Conservation (phyloP, 805 yeast genomes). For the Clavispora carvajalis region DNA sequence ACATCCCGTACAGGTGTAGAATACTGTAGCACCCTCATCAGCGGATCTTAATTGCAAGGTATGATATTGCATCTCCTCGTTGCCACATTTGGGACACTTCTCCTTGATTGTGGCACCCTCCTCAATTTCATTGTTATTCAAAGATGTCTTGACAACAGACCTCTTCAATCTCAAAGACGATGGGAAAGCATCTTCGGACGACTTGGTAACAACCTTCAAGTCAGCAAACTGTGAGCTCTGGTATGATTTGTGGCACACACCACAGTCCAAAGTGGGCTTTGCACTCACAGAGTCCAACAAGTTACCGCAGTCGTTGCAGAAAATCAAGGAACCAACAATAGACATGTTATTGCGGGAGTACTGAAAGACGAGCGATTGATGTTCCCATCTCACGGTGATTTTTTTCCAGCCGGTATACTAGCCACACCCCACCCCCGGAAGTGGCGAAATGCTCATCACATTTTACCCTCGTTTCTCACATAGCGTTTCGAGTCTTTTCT, state of each 20-base stretch:
- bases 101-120: slow-evolving; percentile 97
- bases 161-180: slow-evolving; percentile 73
- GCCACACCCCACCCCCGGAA: slow-evolving; percentile 3
- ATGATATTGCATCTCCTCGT: slow-evolving; percentile 97
- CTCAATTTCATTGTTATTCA: slow-evolving; percentile 71
- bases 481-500: slow-evolving; percentile 3
- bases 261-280: slow-evolving; percentile 50
- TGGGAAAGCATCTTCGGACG: slow-evolving; percentile 93
- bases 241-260: slow-evolving; percentile 41
- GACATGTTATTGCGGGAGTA: slow-evolving; percentile 53
- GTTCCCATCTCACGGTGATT: slow-evolving; percentile 1
- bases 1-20: slow-evolving; percentile 92
- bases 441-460: background rate
- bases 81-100: slow-evolving; percentile 97
- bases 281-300: slow-evolving; percentile 65
- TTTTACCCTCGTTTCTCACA: slow-evolving; percentile 1
- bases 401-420: slow-evolving; percentile 2
- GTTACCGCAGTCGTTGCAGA: slow-evolving; percentile 91
- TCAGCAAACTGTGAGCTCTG: slow-evolving; percentile 56
- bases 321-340: slow-evolving; percentile 90
- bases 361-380: background rate
- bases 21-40: slow-evolving; percentile 99
- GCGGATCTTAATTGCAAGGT: slow-evolving; percentile 96
- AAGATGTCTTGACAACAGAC: slow-evolving; percentile 84
- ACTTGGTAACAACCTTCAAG: slow-evolving; percentile 79